Evolutionary conservation across 2,329 filamentous ascomycete genomes (phyloP).

Genomic region (Penicillium sp.): DNA sequence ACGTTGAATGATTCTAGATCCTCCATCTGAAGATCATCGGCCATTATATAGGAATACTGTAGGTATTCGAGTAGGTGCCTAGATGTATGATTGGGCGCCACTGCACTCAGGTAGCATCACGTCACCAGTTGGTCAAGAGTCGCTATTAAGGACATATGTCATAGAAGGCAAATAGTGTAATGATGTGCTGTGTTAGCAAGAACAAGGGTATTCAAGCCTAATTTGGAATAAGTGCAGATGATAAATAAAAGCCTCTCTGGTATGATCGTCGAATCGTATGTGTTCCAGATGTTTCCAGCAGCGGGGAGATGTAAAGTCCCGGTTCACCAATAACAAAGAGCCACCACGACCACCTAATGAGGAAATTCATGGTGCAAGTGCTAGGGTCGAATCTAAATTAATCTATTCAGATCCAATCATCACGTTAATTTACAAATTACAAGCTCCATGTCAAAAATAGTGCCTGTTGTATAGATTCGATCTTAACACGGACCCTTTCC

Average conservation of each 20-base stretch:
- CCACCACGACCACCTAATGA: neutral
- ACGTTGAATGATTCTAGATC: neutral
- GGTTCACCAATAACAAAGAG: conserved; percentile 6
- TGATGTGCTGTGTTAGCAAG: neutral
- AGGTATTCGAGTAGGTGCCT: neutral
- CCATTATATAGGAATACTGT: neutral
- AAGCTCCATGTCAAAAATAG: neutral
- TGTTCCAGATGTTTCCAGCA: conserved; percentile 27
- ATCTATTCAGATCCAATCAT: neutral
- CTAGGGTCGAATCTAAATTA: neutral
- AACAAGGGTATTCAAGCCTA: neutral
- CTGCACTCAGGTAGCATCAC: neutral
- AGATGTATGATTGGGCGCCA: neutral
- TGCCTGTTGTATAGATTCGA: neutral
- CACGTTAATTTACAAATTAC: neutral
- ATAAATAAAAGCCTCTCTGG: neutral
- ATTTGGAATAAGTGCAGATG: neutral
- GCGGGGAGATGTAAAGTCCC: conserved; percentile 8
- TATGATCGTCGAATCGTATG: conserved; percentile 7
- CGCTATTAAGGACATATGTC: neutral
- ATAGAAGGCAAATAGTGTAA: neutral
- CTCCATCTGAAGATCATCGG: neutral
- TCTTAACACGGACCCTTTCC: conserved; percentile 2
- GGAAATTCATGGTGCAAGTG: neutral
- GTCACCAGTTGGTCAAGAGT: conserved; percentile 3